phyloP scores from a whole-genome alignment of 371 early-diverging fungal species.

The Apophysomyces trapeziformis region DNA sequence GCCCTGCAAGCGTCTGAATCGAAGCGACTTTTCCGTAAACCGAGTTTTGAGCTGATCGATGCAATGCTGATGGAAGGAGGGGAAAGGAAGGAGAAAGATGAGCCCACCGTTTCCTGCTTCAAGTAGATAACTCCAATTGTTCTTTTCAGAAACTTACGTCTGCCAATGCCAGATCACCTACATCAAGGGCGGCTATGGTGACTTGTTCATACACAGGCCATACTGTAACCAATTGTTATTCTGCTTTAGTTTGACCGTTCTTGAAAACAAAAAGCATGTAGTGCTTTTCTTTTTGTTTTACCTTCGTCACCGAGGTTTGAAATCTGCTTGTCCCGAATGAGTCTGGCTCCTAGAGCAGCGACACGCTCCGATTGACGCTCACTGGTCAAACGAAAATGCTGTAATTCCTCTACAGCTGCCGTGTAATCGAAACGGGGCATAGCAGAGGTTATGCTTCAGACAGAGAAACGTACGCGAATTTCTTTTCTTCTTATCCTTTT shows the following conservation, averaged over 20 bases:
- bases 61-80: constrained; percentile 41
- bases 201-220: constrained; percentile 87
- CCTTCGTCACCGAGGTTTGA: constrained; percentile 48
- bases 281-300: constrained; percentile 8
- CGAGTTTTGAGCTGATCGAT: constrained; percentile 61
- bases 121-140: too few relatives aligned
- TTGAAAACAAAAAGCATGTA: neutral
- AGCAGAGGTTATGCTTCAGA: neutral
- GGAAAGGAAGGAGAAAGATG: neutral
- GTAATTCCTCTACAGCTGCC: constrained; percentile 41
- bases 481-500: too few relatives aligned
- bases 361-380: constrained; percentile 45
- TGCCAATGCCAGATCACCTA: constrained; percentile 69
- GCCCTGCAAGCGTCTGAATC: constrained; percentile 68
- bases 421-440: constrained; percentile 40
- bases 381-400: constrained; percentile 39
- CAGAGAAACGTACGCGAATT: too few relatives aligned
- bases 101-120: too few relatives aligned
- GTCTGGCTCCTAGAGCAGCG: constrained; percentile 36
- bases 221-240: constrained; percentile 36
- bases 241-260: too few relatives aligned
- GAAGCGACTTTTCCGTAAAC: constrained; percentile 69
- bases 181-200: constrained; percentile 78
- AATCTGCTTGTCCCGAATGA: constrained; percentile 42
- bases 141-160: constrained; percentile 43